Percentiles rank a stretch among this genome's conserved stretches.
phyloP scores from a whole-genome alignment of 306 rosid species.

The Quercus agrifolia region DNA sequence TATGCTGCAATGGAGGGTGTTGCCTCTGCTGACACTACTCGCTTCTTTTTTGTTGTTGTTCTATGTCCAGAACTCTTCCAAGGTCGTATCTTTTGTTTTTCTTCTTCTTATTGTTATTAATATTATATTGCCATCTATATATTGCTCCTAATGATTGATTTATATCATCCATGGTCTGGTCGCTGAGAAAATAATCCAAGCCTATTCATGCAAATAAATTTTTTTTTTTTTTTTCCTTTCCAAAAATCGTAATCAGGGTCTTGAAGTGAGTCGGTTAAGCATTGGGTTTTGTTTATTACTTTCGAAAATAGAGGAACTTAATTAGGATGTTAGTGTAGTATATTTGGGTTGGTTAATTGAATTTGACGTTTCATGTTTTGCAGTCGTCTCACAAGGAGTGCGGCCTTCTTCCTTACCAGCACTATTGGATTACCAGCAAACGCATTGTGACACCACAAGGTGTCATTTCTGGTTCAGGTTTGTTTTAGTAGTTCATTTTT shows the following conservation, averaged over 20 bases:
- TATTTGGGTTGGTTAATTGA: background rate
- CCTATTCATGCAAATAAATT: background rate
- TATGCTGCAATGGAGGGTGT: conserved; percentile 51
- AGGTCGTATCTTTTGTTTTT: conserved; percentile 4
- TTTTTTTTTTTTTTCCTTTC: too few relatives aligned
- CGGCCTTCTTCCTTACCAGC: conserved; percentile 64
- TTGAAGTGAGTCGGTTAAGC: too few relatives aligned
- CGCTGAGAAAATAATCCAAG: background rate
- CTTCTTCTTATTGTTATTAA: background rate
- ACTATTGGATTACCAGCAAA: conserved; percentile 80
- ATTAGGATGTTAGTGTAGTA: background rate
- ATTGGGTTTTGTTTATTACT: background rate
- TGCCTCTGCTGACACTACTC: conserved; percentile 48
- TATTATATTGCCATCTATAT: background rate
- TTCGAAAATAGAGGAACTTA: background rate
- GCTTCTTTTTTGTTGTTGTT: conserved; percentile 44
- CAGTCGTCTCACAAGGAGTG: conserved; percentile 42
- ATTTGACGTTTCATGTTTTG: background rate
- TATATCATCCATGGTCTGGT: too few relatives aligned
- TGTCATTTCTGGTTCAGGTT: conserved; percentile 82
- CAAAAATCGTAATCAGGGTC: too few relatives aligned
- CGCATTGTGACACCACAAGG: conserved; percentile 85
- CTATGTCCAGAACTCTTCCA: conserved; percentile 28
- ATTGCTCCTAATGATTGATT: too few relatives aligned
- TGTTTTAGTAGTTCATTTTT: background rate